These are phyloP conservation scores for Mucor sp. DNA, from an alignment of 371 early-diverging fungal genomes.

Conservation along the genomic window DNA sequence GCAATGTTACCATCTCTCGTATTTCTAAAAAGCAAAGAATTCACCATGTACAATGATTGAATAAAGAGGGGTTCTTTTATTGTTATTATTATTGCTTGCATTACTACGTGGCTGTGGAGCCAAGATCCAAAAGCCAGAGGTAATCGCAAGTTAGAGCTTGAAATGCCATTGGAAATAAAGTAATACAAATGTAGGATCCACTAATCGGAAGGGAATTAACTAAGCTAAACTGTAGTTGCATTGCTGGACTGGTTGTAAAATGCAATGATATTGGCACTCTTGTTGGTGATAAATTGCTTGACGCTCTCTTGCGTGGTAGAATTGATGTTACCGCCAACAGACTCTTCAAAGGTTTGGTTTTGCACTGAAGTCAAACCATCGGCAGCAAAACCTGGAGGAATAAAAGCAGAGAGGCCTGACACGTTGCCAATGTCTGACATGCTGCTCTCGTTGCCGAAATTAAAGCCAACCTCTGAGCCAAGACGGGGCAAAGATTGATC, in stretches of 20 bases:
- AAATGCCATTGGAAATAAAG: too few relatives aligned
- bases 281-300: not conserved
- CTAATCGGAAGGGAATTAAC: too few relatives aligned
- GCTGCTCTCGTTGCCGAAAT: not conserved
- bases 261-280: not conserved
- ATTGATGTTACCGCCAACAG: not conserved
- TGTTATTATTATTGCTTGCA: too few relatives aligned
- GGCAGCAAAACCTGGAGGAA: not conserved
- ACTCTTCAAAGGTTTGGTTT: not conserved
- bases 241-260: not conserved
- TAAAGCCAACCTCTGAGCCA: not conserved
- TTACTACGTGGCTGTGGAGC: too few relatives aligned
- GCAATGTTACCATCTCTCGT: too few relatives aligned
- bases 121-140: too few relatives aligned
- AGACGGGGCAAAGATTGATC: conserved; percentile 11
- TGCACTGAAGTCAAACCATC: not conserved
- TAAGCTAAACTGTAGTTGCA: not conserved
- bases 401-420: not conserved
- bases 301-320: not conserved
- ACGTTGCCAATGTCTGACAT: not conserved
- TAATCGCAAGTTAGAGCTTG: too few relatives aligned
- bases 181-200: too few relatives aligned
- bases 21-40: too few relatives aligned
- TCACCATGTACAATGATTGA: too few relatives aligned
- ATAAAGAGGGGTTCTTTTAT: too few relatives aligned